A percentile compares a stretch with the other conserved stretches of the same genome.
Conservation (phyloP, 2,329 filamentous ascomycete species). For the Pseudocercospora crystallina region DNA sequence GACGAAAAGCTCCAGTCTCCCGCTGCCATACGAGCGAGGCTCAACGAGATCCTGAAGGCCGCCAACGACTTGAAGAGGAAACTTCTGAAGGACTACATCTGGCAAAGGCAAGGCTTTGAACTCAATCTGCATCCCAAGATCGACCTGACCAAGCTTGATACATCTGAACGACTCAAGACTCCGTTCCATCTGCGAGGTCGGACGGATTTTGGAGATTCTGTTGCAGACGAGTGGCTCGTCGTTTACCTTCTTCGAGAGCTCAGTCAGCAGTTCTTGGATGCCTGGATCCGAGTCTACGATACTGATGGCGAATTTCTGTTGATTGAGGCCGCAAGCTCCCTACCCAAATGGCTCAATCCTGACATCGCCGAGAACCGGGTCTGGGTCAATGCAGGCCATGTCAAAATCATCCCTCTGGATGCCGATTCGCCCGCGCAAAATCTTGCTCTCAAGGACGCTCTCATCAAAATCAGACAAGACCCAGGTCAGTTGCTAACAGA, state of each 20-base stretch:
- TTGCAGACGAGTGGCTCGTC: constrained; percentile 97
- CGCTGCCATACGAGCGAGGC: constrained; percentile 59
- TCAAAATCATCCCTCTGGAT: constrained; percentile 68
- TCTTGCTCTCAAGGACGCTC: constrained; percentile 66
- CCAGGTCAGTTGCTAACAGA: constrained; percentile 67
- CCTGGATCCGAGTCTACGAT: constrained; percentile 83
- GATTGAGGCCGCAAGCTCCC: constrained; percentile 83
- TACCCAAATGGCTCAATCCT: constrained; percentile 88
- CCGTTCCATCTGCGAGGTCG: constrained; percentile 60
- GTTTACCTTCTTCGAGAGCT: constrained; percentile 85
- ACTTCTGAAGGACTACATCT: constrained; percentile 83
- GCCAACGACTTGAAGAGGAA: constrained; percentile 63
- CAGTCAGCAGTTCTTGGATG: constrained; percentile 66
- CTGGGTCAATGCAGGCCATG: constrained; percentile 78
- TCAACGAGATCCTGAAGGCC: constrained; percentile 72
- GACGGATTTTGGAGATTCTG: constrained; percentile 88
- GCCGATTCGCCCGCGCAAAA: constrained; percentile 35
- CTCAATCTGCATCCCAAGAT: constrained; percentile 59
- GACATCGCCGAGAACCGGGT: constrained; percentile 84
- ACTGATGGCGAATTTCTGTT: constrained; percentile 94
- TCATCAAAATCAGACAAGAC: constrained; percentile 58
- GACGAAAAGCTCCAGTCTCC: constrained; percentile 50
- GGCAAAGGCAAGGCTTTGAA: constrained; percentile 84
- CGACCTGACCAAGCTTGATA: constrained; percentile 12
- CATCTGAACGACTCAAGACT: constrained; percentile 4